Percentiles rank a stretch among this genome's conserved stretches.
phyloP scores from a whole-genome alignment of 176 grass and related monocot species.

The Rhipidocladum racemiflorum region DNA sequence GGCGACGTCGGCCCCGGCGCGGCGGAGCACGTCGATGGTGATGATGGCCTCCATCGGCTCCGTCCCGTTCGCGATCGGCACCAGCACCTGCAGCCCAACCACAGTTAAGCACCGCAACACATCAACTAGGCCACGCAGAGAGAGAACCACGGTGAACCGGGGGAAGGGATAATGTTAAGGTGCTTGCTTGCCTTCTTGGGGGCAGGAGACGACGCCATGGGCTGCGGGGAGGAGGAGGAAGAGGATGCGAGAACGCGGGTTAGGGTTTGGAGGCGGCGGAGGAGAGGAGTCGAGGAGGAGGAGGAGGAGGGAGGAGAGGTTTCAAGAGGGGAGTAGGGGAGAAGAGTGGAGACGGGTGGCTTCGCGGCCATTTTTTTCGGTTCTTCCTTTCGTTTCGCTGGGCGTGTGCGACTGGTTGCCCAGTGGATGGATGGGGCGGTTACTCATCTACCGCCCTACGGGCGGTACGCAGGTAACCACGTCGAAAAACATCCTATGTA shows the following conservation, averaged over 20 bases:
- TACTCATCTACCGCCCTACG: too few relatives aligned
- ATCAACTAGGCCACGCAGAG: background rate
- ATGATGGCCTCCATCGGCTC: slow-evolving; percentile 74
- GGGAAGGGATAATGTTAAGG: background rate
- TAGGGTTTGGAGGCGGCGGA: slow-evolving; percentile 40
- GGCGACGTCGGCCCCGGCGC: slow-evolving; percentile 53
- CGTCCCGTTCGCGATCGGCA: slow-evolving; percentile 66
- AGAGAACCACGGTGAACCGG: too few relatives aligned
- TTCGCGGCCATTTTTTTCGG: slow-evolving; percentile 40
- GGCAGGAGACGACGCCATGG: slow-evolving; percentile 50
- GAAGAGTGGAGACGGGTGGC: background rate
- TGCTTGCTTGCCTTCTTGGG: slow-evolving; percentile 45
- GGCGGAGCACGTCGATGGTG: slow-evolving; percentile 66
- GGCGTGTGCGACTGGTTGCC: too few relatives aligned
- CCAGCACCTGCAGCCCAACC: slow-evolving; percentile 48
- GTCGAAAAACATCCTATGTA: too few relatives aligned
- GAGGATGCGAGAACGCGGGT: slow-evolving; percentile 31
- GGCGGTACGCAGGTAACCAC: background rate
- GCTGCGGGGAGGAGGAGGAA: slow-evolving; percentile 26
- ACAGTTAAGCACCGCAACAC: background rate
- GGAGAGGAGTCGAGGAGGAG: background rate
- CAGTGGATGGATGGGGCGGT: too few relatives aligned
- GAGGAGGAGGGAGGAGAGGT: background rate
- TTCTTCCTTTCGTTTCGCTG: background rate
- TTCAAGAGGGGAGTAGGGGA: background rate